Conservation (phyloP, 495 filamentous ascomycete genomes). For the Penicillium maclennaniae region DNA sequence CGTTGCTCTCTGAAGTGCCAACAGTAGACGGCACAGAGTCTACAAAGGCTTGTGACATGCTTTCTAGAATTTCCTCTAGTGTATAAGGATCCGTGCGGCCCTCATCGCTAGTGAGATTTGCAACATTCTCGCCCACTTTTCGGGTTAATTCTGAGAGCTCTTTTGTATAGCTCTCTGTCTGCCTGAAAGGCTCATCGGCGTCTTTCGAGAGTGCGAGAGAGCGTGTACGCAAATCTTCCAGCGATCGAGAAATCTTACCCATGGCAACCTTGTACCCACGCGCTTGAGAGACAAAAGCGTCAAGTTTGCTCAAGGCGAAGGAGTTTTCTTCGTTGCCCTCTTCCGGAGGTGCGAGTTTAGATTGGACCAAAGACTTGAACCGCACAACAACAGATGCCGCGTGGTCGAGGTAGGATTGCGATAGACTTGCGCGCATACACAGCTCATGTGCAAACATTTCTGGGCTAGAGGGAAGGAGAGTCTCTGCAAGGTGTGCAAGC, state of each 20-base stretch:
- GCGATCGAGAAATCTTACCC: constrained; percentile 68
- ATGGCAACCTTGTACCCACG: constrained; percentile 82
- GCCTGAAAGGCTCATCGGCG: constrained; percentile 48
- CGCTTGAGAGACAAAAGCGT: constrained; percentile 67
- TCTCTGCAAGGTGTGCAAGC: constrained; percentile 77
- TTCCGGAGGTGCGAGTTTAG: constrained; percentile 45
- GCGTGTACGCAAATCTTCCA: constrained; percentile 74
- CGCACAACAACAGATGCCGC: constrained; percentile 64
- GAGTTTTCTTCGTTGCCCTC: constrained; percentile 56
- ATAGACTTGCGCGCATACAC: constrained; percentile 68
- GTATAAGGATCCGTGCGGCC: constrained; percentile 64
- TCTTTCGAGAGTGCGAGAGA: constrained; percentile 70
- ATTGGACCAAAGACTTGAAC: constrained; percentile 60
- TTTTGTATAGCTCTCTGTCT: constrained; percentile 58
- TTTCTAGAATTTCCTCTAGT: constrained; percentile 59
- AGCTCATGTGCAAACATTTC: constrained; percentile 76
- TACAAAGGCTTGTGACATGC: constrained; percentile 54
- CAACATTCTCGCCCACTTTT: constrained; percentile 61
- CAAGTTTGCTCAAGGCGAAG: constrained; percentile 66
- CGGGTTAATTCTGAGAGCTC: constrained; percentile 67
- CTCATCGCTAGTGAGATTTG: constrained; percentile 66
- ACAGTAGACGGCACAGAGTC: constrained; percentile 26
- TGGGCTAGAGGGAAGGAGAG: constrained; percentile 67
- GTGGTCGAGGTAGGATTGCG: constrained; percentile 80
- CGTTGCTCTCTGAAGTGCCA: constrained; percentile 41